Conservation (phyloP, 225 moss, liverwort and hornwort species). For the Marchantia polymorpha region DNA sequence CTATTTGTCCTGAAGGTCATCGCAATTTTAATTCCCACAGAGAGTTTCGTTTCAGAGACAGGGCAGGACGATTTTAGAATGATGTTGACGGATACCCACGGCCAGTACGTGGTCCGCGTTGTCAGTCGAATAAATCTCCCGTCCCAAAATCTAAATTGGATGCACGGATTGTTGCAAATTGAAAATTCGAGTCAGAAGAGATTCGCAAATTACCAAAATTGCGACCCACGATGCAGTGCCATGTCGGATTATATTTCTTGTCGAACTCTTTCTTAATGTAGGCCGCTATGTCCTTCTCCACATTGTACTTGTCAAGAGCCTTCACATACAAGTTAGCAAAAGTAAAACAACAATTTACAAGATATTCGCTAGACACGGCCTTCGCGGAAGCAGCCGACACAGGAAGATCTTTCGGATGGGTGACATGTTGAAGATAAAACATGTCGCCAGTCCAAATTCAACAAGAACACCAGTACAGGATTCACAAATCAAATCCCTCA, state of each 20-base stretch:
- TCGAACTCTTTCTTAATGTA: constrained; percentile 99
- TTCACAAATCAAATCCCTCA: too few relatives aligned
- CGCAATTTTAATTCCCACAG: too few relatives aligned
- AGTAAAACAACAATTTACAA: background rate
- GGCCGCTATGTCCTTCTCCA: constrained; percentile 99
- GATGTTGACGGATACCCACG: background rate
- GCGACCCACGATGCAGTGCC: constrained; percentile 97
- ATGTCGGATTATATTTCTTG: constrained; percentile 96
- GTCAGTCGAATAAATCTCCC: background rate
- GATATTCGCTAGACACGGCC: too few relatives aligned
- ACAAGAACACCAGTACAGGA: too few relatives aligned
- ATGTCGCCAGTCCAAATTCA: too few relatives aligned
- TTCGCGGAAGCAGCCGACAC: too few relatives aligned
- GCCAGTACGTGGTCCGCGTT: too few relatives aligned
- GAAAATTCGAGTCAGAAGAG: background rate
- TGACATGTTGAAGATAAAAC: too few relatives aligned
- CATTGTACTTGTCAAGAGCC: constrained; percentile 89
- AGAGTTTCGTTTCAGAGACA: background rate
- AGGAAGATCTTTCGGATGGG: too few relatives aligned
- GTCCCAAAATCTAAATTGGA: background rate
- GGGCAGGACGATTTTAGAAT: background rate
- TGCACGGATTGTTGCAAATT: background rate
- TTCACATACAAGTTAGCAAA: constrained; percentile 38
- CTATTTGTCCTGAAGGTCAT: background rate
- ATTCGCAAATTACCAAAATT: constrained; percentile 72